These are phyloP conservation scores for Diaporthe ampelina DNA, from an alignment of 2,329 filamentous ascomycete species.

Conservation along the genomic window DNA sequence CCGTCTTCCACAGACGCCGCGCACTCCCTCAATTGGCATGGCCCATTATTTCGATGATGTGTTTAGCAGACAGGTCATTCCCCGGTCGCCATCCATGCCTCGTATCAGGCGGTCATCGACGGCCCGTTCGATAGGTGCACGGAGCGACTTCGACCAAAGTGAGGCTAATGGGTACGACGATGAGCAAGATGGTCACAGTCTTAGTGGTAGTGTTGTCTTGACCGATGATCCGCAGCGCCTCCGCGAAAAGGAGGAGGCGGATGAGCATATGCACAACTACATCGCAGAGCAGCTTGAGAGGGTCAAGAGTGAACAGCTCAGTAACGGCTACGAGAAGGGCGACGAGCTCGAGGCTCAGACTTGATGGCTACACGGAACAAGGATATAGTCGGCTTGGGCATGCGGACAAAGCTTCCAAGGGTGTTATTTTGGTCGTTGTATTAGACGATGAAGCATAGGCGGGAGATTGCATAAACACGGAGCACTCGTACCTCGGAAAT, in stretches of 20 bases:
- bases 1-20: conserved; percentile 91
- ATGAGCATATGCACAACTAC: conserved; percentile 83
- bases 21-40: conserved; percentile 86
- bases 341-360: conserved; percentile 64
- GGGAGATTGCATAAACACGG: conserved; percentile 28
- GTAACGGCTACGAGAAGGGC: conserved; percentile 54
- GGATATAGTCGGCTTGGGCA: neutral
- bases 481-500: conserved; percentile 1
- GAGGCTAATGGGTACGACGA: conserved; percentile 60
- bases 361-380: neutral
- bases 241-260: conserved; percentile 66
- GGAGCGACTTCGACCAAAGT: conserved; percentile 80
- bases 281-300: conserved; percentile 84
- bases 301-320: conserved; percentile 71
- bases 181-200: conserved; percentile 52
- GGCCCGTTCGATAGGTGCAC: conserved; percentile 83
- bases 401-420: too few relatives aligned
- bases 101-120: conserved; percentile 84
- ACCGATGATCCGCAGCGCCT: conserved; percentile 67
- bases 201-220: conserved; percentile 60
- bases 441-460: neutral
- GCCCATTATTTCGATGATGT: conserved; percentile 97
- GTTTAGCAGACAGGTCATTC: conserved; percentile 70
- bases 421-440: neutral
- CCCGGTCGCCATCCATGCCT: conserved; percentile 58